Conservation (phyloP, 768 basidiomycete genomes). For the Podaxis carcinomalis region DNA sequence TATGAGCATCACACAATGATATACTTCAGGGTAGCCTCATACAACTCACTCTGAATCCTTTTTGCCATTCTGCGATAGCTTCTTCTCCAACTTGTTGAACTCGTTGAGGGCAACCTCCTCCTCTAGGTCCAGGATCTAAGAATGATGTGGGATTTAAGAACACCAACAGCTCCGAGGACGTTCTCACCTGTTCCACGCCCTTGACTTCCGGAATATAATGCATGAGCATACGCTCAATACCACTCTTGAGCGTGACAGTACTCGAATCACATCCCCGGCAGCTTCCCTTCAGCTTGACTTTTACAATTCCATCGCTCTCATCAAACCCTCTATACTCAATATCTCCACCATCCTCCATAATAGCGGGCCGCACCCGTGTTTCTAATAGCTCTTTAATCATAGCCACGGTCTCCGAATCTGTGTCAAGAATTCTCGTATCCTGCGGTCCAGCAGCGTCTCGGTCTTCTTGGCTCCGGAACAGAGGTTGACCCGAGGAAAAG, state of each 20-base stretch:
- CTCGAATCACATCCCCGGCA: slow-evolving; percentile 95
- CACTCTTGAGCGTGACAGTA: slow-evolving; percentile 92
- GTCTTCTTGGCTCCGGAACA: slow-evolving; percentile 84
- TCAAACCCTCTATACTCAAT: slow-evolving; percentile 93
- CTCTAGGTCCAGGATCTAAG: slow-evolving; percentile 84
- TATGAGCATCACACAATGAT: neutral
- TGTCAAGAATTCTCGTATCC: slow-evolving; percentile 91
- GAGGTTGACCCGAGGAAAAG: slow-evolving; percentile 85
- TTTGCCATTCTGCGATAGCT: slow-evolving; percentile 40
- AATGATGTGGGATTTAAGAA: neutral
- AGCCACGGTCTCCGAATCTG: slow-evolving; percentile 93
- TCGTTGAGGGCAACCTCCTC: slow-evolving; percentile 84
- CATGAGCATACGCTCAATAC: slow-evolving; percentile 98
- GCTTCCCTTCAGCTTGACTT: slow-evolving; percentile 92
- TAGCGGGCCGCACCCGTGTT: slow-evolving; percentile 91
- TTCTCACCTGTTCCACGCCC: slow-evolving; percentile 77
- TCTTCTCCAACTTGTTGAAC: slow-evolving; percentile 83
- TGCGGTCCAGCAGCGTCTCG: slow-evolving; percentile 81
- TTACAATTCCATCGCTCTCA: slow-evolving; percentile 71
- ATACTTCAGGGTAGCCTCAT: neutral
- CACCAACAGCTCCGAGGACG: neutral
- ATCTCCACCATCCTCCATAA: slow-evolving; percentile 99
- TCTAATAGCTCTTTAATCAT: slow-evolving; percentile 99
- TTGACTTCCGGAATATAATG: slow-evolving; percentile 98
- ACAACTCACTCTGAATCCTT: slow-evolving; percentile 43